Evolutionary conservation across 208 protist genomes (phyloP).

Genomic region (Trypanosoma platydactyli): DNA sequence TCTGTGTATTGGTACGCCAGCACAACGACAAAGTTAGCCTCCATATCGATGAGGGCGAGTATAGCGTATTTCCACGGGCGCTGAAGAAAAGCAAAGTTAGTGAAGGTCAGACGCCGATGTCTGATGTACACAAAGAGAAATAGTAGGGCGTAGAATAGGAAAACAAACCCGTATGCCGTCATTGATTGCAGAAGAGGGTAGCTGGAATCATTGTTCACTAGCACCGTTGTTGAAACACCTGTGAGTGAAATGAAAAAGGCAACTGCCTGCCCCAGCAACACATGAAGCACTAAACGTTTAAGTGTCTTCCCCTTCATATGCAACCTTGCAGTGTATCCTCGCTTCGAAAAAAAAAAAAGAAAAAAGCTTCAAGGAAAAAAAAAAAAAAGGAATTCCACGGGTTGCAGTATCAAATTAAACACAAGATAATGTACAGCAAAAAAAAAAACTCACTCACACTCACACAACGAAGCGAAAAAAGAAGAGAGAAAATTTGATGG

Average conservation of each 20-base stretch:
- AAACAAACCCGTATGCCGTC: slow-evolving; percentile 76
- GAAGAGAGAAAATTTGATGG: no score
- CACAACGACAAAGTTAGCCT: slow-evolving; percentile 94
- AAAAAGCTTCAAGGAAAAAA: slow-evolving; percentile 16
- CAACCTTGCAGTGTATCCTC: not conserved
- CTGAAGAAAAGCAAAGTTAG: slow-evolving; percentile 59
- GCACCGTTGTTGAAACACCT: slow-evolving; percentile 78
- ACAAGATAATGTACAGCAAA: slow-evolving; percentile 10
- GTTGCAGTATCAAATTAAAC: slow-evolving; percentile 11
- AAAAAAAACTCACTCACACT: not conserved
- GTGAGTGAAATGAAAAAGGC: slow-evolving; percentile 87
- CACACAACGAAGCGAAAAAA: not conserved
- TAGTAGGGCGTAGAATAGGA: slow-evolving; percentile 55
- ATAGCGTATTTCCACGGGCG: slow-evolving; percentile 87
- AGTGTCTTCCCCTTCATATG: slow-evolving; percentile 20
- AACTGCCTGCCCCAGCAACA: slow-evolving; percentile 80
- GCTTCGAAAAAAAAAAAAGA: slow-evolving; percentile 22
- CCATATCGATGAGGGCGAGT: slow-evolving; percentile 89
- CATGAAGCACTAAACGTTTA: slow-evolving; percentile 37
- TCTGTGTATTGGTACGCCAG: slow-evolving; percentile 94
- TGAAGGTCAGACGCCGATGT: slow-evolving; percentile 35
- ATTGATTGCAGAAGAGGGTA: slow-evolving; percentile 86
- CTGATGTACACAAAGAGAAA: slow-evolving; percentile 54
- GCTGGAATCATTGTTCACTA: slow-evolving; percentile 81
- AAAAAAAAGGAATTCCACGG: slow-evolving; percentile 9